Conservation (phyloP, 495 filamentous ascomycete genomes). For the Rhypophila decipiens region DNA sequence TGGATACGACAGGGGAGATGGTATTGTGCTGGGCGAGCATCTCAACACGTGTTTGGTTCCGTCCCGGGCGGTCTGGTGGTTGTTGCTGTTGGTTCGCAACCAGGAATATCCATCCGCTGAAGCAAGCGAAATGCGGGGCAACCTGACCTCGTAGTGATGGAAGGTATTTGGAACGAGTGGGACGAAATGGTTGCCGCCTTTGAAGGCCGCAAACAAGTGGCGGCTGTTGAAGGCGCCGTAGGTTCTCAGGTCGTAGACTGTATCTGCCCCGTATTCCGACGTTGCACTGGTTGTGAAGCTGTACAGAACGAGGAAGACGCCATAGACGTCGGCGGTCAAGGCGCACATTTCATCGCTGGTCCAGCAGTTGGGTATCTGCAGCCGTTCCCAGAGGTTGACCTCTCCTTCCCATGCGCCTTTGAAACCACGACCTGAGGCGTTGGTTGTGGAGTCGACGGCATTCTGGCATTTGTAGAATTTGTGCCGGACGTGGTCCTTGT, state of each 20-base stretch:
- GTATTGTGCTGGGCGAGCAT: no score
- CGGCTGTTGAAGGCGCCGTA: conserved; percentile 21
- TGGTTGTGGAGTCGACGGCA: background rate
- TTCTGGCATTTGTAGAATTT: conserved; percentile 10
- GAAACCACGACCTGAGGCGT: background rate
- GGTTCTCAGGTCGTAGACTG: conserved; percentile 16
- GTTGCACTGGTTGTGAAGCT: conserved; percentile 1
- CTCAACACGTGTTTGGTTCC: no score
- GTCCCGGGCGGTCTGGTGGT: no score
- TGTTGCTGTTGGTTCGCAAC: no score
- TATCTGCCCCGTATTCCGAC: background rate
- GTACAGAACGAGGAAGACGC: conserved; percentile 17
- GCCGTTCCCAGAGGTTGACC: conserved; percentile 16
- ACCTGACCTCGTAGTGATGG: conserved; percentile 16
- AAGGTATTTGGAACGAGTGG: conserved; percentile 22
- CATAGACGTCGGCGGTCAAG: conserved; percentile 23
- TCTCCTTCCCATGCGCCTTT: background rate
- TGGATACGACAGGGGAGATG: no score
- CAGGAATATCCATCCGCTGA: no score
- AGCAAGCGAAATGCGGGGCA: no score
- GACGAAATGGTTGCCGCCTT: conserved; percentile 16
- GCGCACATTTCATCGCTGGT: conserved; percentile 13
- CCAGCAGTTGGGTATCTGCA: conserved; percentile 19
- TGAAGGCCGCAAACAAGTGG: conserved; percentile 13
- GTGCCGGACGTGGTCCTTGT: conserved; percentile 16